phyloP scores from a whole-genome alignment of 164 flowering plant genomes.

The Umbellularia californica region DNA sequence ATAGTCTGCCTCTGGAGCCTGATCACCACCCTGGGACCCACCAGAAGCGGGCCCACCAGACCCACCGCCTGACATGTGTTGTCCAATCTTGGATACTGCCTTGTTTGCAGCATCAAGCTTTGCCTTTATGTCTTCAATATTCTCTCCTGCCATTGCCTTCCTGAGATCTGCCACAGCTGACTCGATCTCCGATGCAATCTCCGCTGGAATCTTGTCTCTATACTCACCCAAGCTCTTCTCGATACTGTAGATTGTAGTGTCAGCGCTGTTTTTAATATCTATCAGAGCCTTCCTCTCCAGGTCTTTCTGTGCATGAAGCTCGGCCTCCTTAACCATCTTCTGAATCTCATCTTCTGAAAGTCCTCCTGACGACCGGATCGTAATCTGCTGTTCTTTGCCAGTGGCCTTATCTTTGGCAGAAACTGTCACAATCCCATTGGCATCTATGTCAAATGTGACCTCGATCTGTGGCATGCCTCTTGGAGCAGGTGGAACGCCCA shows the following conservation, averaged over 20 bases:
- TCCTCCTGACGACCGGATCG: conserved; percentile 54
- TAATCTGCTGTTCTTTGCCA: conserved; percentile 47
- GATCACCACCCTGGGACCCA: conserved; percentile 37
- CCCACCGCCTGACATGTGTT: conserved; percentile 34
- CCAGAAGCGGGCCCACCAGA: conserved; percentile 27
- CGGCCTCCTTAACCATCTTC: conserved; percentile 56
- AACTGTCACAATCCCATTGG: conserved; percentile 53
- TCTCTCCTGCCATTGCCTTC: conserved; percentile 32
- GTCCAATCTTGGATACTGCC: conserved; percentile 52
- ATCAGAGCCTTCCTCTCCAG: conserved; percentile 43
- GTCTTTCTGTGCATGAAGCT: conserved; percentile 46
- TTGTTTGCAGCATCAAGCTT: conserved; percentile 52
- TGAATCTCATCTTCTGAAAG: conserved; percentile 49
- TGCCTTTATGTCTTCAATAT: conserved; percentile 39
- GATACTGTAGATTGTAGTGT: conserved; percentile 45
- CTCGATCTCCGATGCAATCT: conserved; percentile 40
- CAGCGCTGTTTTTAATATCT: conserved; percentile 44
- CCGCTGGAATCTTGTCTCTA: conserved; percentile 44
- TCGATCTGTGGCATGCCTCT: conserved; percentile 57
- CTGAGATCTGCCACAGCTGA: conserved; percentile 38
- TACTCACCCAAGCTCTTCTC: conserved; percentile 54
- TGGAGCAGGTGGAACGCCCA: conserved; percentile 56
- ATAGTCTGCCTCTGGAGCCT: conserved; percentile 60
- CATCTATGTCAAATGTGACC: conserved; percentile 58
- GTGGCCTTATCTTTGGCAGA: conserved; percentile 56